These are phyloP conservation scores for Umbelopsis sp. DNA, from an alignment of 192 early-diverging fungal genomes.

Conservation along the genomic window DNA sequence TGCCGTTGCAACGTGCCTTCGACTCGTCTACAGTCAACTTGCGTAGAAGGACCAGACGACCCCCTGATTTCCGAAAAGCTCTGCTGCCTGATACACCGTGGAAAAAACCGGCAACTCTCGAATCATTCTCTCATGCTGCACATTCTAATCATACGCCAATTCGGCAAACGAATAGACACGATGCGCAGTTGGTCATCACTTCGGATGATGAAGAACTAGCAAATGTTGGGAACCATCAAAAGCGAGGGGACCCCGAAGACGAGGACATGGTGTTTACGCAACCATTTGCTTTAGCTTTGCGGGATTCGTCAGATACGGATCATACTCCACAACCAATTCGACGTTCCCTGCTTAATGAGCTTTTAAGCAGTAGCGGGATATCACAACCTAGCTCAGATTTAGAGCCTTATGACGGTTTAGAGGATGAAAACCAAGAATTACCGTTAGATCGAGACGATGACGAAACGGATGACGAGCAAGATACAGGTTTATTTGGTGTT, in stretches of 20 bases:
- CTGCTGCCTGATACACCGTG: slow-evolving; percentile 7
- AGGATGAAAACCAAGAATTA: slow-evolving; percentile 22
- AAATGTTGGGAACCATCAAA: not conserved
- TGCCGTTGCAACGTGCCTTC: slow-evolving; percentile 9
- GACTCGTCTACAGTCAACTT: not conserved
- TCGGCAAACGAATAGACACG: slow-evolving; percentile 8
- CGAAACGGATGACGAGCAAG: slow-evolving; percentile 23
- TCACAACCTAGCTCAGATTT: not conserved
- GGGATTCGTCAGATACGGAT: not conserved
- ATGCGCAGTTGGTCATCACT: not conserved
- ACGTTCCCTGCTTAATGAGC: slow-evolving; percentile 21
- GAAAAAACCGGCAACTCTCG: slow-evolving; percentile 2
- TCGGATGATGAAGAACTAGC: slow-evolving; percentile 10
- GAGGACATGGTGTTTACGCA: slow-evolving; percentile 24
- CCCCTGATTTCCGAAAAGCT: not conserved
- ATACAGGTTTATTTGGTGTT: not conserved
- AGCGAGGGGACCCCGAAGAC: slow-evolving; percentile 12
- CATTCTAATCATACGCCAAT: not conserved
- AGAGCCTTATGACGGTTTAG: not conserved
- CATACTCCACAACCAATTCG: slow-evolving; percentile 4
- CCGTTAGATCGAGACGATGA: not conserved
- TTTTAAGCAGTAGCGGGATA: slow-evolving; percentile 20
- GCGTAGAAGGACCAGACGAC: not conserved
- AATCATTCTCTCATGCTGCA: not conserved
- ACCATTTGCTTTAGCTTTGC: slow-evolving; percentile 9